Evolutionary conservation across 2,329 filamentous ascomycete genomes (phyloP).

Genomic region (Neofusicoccum sp.): DNA sequence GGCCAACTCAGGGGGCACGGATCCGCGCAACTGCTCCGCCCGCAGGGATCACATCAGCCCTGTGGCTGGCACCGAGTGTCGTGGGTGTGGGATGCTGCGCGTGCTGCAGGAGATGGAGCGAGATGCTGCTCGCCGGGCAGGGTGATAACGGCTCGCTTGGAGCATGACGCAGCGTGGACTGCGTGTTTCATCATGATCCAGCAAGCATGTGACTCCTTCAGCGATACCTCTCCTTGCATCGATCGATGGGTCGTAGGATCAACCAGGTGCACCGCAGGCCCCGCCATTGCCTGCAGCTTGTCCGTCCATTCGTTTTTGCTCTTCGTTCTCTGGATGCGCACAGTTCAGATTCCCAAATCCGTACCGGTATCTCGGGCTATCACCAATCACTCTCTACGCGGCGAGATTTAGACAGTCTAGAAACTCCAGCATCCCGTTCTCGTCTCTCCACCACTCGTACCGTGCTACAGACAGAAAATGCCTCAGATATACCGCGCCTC

Average conservation of each 20-base stretch:
- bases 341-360: no score
- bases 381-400: no score
- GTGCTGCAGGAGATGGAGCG: not conserved
- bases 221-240: not conserved
- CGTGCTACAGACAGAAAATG: no score
- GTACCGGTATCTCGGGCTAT: no score
- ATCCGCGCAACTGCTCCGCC: not conserved
- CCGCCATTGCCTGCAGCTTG: no score
- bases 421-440: not conserved
- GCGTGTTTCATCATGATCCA: not conserved
- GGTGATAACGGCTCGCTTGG: not conserved
- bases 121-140: not conserved
- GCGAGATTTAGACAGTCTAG: no score
- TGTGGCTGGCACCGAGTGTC: not conserved
- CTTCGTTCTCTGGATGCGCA: no score
- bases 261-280: no score
- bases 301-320: no score
- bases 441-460: no score
- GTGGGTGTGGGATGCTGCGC: not conserved
- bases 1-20: not conserved
- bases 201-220: not conserved
- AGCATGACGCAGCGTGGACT: not conserved
- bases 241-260: no score
- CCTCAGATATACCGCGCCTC: no score
- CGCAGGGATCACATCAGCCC: constrained; percentile 14